Evolutionary conservation across 768 basidiomycete species (phyloP).

Genomic region (Pholiota molesta): DNA sequence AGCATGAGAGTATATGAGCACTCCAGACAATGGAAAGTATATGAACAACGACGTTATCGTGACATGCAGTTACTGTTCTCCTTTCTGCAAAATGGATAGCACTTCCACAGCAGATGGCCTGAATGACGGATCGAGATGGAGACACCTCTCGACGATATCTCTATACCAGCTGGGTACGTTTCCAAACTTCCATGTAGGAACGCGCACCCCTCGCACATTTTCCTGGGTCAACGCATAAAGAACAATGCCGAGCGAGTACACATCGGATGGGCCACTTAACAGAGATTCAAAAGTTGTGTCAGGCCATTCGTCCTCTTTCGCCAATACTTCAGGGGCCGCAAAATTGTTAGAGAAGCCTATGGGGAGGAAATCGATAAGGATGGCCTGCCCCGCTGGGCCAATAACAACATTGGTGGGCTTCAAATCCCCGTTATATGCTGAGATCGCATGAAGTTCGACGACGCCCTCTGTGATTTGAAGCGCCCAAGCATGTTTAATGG

Average conservation of each 20-base stretch:
- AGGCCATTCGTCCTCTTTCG: background rate
- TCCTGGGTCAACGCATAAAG: background rate
- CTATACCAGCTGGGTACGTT: background rate
- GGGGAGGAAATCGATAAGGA: background rate
- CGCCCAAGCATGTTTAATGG: background rate
- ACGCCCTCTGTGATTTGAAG: background rate
- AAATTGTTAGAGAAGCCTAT: background rate
- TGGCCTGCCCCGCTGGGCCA: background rate
- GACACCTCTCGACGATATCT: background rate
- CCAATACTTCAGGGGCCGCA: background rate
- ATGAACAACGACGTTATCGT: too few species aligned
- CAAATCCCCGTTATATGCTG: background rate
- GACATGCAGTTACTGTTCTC: too few species aligned
- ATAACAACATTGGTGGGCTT: background rate
- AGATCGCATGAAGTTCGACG: background rate
- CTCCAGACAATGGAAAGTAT: too few species aligned
- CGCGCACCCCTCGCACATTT: background rate
- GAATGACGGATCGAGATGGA: background rate
- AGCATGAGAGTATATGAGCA: too few species aligned
- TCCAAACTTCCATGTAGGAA: background rate
- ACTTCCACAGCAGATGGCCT: background rate
- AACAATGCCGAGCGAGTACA: background rate
- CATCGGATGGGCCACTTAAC: background rate
- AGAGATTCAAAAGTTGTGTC: background rate
- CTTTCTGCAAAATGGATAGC: background rate